Percentiles rank a stretch among this genome's conserved stretches.
Evolutionary conservation across 306 rosid genomes (phyloP).

Genomic region (Dalbergia oliveri): DNA sequence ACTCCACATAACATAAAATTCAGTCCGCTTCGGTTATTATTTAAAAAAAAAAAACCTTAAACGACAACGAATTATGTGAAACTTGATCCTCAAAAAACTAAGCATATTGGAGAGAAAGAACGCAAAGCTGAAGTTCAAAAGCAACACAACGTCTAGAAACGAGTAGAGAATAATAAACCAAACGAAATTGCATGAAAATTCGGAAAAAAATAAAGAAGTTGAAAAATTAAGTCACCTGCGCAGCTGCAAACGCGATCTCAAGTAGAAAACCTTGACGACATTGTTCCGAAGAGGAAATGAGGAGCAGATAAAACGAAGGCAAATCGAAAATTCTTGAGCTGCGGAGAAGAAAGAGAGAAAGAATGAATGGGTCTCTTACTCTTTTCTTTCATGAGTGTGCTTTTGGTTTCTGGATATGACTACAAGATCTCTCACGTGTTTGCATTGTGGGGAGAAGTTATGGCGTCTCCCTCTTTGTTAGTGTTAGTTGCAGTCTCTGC

Average conservation of each 20-base stretch:
- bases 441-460: constrained; percentile 50
- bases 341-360: constrained; percentile 10
- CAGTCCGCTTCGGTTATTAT: neutral
- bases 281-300: neutral
- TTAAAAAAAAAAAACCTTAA: neutral
- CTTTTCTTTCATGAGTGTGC: neutral
- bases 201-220: neutral
- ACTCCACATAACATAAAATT: constrained; percentile 1
- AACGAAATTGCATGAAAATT: constrained; percentile 2
- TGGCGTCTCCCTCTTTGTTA: constrained; percentile 66
- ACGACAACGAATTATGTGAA: neutral
- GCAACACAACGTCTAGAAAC: neutral
- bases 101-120: neutral
- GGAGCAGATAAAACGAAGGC: neutral
- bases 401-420: neutral
- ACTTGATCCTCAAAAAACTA: neutral
- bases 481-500: constrained; percentile 27
- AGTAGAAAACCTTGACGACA: neutral
- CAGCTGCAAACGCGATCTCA: constrained; percentile 38
- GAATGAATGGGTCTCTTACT: neutral
- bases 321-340: constrained; percentile 15
- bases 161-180: neutral
- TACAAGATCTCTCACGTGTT: neutral
- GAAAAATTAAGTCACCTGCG: constrained; percentile 37
- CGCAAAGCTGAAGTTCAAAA: neutral